Evolutionary conservation across 2,329 filamentous ascomycete genomes (phyloP).

Genomic region (Talaromyces sp.): DNA sequence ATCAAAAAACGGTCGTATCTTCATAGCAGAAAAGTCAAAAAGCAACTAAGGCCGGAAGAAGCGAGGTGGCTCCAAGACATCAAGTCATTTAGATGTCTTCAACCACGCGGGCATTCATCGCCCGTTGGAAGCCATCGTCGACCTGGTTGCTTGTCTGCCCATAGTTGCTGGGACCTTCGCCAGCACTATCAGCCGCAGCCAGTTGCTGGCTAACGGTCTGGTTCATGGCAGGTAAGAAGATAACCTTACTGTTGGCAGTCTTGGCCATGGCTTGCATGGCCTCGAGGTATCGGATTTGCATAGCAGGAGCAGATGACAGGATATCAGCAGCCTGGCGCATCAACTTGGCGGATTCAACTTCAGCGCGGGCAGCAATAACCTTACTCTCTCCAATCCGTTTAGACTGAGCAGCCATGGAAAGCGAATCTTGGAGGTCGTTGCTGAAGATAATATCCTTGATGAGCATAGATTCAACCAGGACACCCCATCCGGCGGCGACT

Average conservation of each 20-base stretch:
- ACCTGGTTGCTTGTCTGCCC: constrained; percentile 40
- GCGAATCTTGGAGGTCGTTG: constrained; percentile 89
- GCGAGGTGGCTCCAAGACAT: constrained; percentile 21
- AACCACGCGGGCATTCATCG: constrained; percentile 78
- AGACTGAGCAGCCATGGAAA: constrained; percentile 97
- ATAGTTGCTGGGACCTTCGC: constrained; percentile 60
- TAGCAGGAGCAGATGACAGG: constrained; percentile 84
- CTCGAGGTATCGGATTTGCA: constrained; percentile 98
- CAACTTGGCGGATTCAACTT: constrained; percentile 93
- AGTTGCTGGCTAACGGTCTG: constrained; percentile 60
- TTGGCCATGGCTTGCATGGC: constrained; percentile 99
- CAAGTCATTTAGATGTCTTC: constrained; percentile 72
- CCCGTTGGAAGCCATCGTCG: constrained; percentile 71
- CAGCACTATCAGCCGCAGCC: constrained; percentile 52
- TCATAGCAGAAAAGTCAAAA: constrained; percentile 9
- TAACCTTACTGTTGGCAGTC: constrained; percentile 83
- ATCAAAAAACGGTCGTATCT: constrained; percentile 20
- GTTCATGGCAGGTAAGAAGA: constrained; percentile 72
- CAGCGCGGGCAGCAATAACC: constrained; percentile 94
- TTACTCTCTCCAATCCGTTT: constrained; percentile 99
- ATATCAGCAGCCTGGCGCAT: constrained; percentile 88
- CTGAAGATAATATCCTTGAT: constrained; percentile 99
- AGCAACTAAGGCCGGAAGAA: background rate
- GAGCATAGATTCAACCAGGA: constrained; percentile 95
- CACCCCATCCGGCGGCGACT: constrained; percentile 90